Conservation (phyloP, 495 filamentous ascomycete genomes). For the Neurospora tetraspora region DNA sequence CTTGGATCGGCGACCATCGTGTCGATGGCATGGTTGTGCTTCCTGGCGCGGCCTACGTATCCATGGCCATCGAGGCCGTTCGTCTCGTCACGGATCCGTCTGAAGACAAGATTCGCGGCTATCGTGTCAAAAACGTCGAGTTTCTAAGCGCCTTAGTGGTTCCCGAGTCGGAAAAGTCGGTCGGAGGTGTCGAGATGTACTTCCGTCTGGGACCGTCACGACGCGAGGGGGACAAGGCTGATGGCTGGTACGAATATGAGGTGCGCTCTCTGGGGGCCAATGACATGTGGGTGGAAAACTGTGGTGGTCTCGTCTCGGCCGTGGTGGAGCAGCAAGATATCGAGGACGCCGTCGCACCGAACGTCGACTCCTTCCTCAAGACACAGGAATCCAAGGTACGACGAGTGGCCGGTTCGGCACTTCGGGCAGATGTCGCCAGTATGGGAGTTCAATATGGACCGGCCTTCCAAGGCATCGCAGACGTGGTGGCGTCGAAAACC, state of each 20-base stretch:
- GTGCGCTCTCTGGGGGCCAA: not conserved
- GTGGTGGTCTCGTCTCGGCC: not conserved
- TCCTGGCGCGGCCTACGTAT: slow-evolving; percentile 43
- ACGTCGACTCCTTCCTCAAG: not conserved
- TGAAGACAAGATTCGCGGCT: slow-evolving; percentile 1
- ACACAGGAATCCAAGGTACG: not conserved
- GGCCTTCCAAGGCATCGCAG: not conserved
- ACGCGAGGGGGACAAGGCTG: not conserved
- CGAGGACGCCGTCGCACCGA: not conserved
- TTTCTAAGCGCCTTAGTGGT: too few species aligned
- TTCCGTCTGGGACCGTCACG: not conserved
- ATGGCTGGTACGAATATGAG: slow-evolving; percentile 3
- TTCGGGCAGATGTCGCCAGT: not conserved
- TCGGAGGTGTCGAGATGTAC: not conserved
- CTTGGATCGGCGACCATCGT: slow-evolving; percentile 40
- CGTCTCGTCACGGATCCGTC: slow-evolving; percentile 23
- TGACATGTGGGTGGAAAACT: not conserved
- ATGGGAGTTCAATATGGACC: not conserved
- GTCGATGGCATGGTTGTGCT: slow-evolving; percentile 33
- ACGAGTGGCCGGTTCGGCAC: not conserved
- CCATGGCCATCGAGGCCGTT: slow-evolving; percentile 40
- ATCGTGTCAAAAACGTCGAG: not conserved
- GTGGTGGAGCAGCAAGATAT: not conserved
- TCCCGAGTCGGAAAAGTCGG: not conserved
- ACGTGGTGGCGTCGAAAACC: not conserved